These are phyloP conservation scores for Komagataella pseudopastoris DNA, from an alignment of 805 yeast species.

Conservation along the genomic window DNA sequence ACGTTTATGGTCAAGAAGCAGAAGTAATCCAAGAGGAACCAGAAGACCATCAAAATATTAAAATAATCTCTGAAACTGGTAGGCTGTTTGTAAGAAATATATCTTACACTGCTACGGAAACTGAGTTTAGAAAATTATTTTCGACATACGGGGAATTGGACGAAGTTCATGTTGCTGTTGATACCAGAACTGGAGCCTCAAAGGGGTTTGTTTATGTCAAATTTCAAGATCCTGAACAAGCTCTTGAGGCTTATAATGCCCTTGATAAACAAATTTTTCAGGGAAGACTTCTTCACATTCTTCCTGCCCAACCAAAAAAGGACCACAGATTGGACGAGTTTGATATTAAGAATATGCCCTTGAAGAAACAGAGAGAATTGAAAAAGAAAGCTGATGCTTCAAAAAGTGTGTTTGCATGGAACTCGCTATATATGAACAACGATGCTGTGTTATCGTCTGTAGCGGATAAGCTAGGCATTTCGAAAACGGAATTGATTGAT, in stretches of 20 bases:
- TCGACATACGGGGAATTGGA: slow-evolving; percentile 54
- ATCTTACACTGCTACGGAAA: slow-evolving; percentile 64
- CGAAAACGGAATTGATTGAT: slow-evolving; percentile 75
- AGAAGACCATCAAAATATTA: slow-evolving; percentile 32
- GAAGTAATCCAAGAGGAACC: slow-evolving; percentile 8
- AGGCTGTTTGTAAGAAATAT: slow-evolving; percentile 84
- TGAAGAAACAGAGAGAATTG: slow-evolving; percentile 81
- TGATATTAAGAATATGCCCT: slow-evolving; percentile 79
- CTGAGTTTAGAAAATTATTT: slow-evolving; percentile 60
- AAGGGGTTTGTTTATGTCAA: slow-evolving; percentile 88
- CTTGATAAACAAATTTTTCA: slow-evolving; percentile 87
- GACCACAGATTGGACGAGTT: slow-evolving; percentile 80
- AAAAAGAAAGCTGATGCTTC: slow-evolving; percentile 77
- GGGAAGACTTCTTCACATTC: slow-evolving; percentile 81
- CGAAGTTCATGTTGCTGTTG: slow-evolving; percentile 89
- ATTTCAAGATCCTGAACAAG: slow-evolving; percentile 56
- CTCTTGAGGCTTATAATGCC: slow-evolving; percentile 57
- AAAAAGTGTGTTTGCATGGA: slow-evolving; percentile 87
- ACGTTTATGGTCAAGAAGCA: background rate
- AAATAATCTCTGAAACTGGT: slow-evolving; percentile 52
- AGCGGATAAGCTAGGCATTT: slow-evolving; percentile 70
- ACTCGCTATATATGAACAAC: slow-evolving; percentile 76
- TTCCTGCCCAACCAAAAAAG: slow-evolving; percentile 76
- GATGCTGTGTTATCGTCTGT: slow-evolving; percentile 90
- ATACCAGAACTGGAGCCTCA: slow-evolving; percentile 77